Base-by-base conservation (phyloP, 176 grass and related monocot genomes). In the Chrysopogon serrulatus region DNA sequence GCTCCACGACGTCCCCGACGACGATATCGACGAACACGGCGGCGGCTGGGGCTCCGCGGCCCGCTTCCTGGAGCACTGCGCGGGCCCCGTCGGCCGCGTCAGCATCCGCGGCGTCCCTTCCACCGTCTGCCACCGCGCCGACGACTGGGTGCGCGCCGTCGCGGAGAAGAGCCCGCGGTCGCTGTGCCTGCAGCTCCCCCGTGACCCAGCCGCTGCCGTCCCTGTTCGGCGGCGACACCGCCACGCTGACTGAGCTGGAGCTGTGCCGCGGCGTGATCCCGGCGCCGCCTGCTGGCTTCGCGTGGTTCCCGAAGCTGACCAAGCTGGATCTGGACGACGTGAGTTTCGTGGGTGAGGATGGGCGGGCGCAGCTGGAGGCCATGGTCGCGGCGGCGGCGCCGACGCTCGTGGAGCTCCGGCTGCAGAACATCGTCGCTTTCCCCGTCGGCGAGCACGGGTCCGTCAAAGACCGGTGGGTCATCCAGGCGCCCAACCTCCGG, bases 281-380 rank as follows among this genome's bases (percentile, higher is more conserved):
- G 18, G 8, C 8, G 18, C 33, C 65, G 65, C 65, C 65, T 0
- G 8, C 14, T 0, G 65, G 33, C 8, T 67, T 67, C 65, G 18
- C 65, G 1, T 33, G 64, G 18, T 67, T 67, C 65, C 18, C 5
- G 4, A 1, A 13, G 3, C 65, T 67, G 0, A 7, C 33, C 33
- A 37, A 2, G 32, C 65, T 67, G 1, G 16, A 21, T 5, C 33
- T 67, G 0, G 18, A 37, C 16, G 16, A 16, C 12, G 65, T 67
- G 26, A 0, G 36, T 0, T 37, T 67, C 33, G 10, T 1, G 18
- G 33, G 13, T 19, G 7, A 3, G 15, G 1, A 19, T 1, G 7
- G 31, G 63, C 36, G 32, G 17, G 5, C 0, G 33, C 64, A 67
- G 33, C 24, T 67, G 64, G 33, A 67, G 33, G 30, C 7, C 8